Percentiles rank a stretch among this genome's conserved stretches.
Conservation (phyloP, 2,329 filamentous ascomycete genomes). For the Ambrosiella xylebori region DNA sequence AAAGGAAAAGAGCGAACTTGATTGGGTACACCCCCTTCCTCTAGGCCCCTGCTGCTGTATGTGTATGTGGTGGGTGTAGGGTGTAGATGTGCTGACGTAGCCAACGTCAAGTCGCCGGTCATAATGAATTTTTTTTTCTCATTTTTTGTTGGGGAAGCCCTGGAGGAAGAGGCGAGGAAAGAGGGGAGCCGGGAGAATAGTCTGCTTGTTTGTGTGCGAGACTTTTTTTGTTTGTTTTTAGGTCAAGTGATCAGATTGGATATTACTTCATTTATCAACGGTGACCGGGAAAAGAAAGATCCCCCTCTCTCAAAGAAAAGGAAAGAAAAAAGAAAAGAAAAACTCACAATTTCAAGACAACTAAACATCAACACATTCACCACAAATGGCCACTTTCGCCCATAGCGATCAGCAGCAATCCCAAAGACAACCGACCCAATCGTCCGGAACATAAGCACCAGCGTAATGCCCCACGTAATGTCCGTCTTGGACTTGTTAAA, state of each 20-base stretch:
- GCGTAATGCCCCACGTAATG: slow-evolving; percentile 56
- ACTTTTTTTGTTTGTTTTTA: too few species aligned
- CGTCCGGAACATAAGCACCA: slow-evolving; percentile 58
- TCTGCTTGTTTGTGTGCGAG: too few species aligned
- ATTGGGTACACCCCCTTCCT: too few species aligned
- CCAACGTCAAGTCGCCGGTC: not conserved
- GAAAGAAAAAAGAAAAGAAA: not conserved
- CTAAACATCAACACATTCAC: slow-evolving; percentile 59
- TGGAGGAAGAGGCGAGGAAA: too few species aligned
- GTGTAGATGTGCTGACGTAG: not conserved
- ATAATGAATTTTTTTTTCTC: too few species aligned
- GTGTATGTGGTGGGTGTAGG: not conserved
- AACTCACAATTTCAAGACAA: slow-evolving; percentile 39
- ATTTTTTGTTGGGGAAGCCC: too few species aligned
- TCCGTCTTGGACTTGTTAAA: slow-evolving; percentile 39
- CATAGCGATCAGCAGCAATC: slow-evolving; percentile 60
- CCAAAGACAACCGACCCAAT: slow-evolving; percentile 62
- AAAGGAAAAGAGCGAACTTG: not conserved
- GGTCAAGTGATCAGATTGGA: too few species aligned
- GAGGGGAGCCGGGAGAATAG: too few species aligned
- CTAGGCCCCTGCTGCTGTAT: too few species aligned
- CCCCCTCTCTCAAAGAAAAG: not conserved
- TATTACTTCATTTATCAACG: too few species aligned
- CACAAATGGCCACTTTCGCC: slow-evolving; percentile 71
- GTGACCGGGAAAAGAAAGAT: too few species aligned